Evolutionary conservation across 495 filamentous ascomycete genomes (phyloP), one percentile per base, ranked within the genome.

Genomic region (Pyronema omphalodes): DNA sequence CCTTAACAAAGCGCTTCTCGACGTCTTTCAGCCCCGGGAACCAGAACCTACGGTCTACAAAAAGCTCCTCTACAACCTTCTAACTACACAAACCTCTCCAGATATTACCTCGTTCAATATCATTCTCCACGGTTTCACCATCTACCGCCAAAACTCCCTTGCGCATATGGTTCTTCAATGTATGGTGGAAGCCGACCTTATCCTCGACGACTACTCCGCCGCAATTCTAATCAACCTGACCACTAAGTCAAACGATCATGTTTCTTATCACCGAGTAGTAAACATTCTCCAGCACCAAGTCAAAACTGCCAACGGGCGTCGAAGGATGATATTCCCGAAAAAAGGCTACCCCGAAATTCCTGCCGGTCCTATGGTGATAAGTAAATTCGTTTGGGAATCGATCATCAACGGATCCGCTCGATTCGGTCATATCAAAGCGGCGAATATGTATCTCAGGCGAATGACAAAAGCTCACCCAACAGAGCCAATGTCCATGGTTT

Each of bases 61-160:
- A 8, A 79, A 77, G 58, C 73, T 88, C 23, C 83, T 78, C 65
- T 80, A 79, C 60, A 81, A 82, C 64, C 65, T 88, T 3, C 70
- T 85, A 9, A 66, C 74, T 3, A 76, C 72, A 4, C 56, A 67
- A 4, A 65, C 73, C 3, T 73, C 79, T 5, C 82, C 82, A 1
- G 73, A 71, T 50, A 70, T 81, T 12, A 60, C 73, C 35, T 86
- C 79, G 9, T 86, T 80, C 68, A 85, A 85, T 58, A 68, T 72
- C 34, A 69, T 88, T 19, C 73, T 88, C 14, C 58, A 69, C 11
- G 70, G 71, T 29, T 76, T 88, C 44, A 73, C 72, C 37, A 66
- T 68, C 33, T 64, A 78, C 11, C 65, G 70, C 45, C 69, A 71
- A 37, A 64, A 71, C 56, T 62, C 69, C 18, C 66, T 85, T 7